These are phyloP conservation scores for Bretschneidera sinensis DNA, from an alignment of 345 rosid species.

Conservation along the genomic window DNA sequence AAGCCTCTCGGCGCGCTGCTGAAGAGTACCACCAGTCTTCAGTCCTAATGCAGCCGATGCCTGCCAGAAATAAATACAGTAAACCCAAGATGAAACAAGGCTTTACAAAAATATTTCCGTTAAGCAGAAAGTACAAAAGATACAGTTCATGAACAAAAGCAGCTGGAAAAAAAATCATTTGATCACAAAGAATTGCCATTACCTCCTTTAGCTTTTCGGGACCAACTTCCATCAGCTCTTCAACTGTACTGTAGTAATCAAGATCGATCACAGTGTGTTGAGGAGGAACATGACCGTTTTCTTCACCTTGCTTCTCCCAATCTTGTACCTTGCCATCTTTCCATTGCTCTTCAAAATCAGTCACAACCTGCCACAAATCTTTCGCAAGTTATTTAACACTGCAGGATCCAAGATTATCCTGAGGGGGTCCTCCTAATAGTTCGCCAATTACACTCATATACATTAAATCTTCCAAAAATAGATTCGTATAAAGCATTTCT, in stretches of 20 bases:
- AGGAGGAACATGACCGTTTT: conserved; percentile 46
- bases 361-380: conserved; percentile 44
- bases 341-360: conserved; percentile 85
- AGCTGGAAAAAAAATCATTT: conserved; percentile 1
- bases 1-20: conserved; percentile 94
- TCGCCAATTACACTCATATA: too few species aligned
- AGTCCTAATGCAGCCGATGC: conserved; percentile 85
- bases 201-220: conserved; percentile 91
- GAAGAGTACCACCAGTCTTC: conserved; percentile 84
- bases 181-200: conserved; percentile 13
- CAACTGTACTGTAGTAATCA: conserved; percentile 84
- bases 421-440: too few species aligned
- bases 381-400: background rate
- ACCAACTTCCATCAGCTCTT: conserved; percentile 86
- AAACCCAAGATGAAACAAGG: conserved; percentile 8
- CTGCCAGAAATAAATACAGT: conserved; percentile 30
- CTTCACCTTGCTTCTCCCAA: conserved; percentile 56
- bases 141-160: background rate
- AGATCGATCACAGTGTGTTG: conserved; percentile 63
- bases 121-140: background rate
- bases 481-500: background rate
- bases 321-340: conserved; percentile 44
- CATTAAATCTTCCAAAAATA: background rate
- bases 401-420: background rate
- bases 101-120: background rate